Percentiles rank a stretch among this genome's conserved stretches.
phyloP scores from a whole-genome alignment of 768 basidiomycete species.

The Cystofilobasidium capitatum region DNA sequence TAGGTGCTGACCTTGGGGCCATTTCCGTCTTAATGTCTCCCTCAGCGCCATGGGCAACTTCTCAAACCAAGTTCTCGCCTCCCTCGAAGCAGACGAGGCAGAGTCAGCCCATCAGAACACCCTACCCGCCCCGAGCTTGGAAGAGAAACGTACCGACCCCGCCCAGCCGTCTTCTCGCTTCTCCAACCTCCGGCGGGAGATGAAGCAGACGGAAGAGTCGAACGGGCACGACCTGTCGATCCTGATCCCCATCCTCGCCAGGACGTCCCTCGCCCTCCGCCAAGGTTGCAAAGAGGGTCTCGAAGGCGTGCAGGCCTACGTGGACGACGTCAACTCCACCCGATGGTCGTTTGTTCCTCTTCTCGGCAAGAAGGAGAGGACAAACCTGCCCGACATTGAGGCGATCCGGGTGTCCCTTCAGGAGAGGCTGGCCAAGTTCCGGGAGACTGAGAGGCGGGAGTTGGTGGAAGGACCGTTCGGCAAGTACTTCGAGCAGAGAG shows the following conservation, averaged over 20 bases:
- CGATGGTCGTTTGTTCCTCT: constrained; percentile 30
- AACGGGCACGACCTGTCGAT: constrained; percentile 32
- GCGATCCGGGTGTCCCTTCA: constrained; percentile 30
- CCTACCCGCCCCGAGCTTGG: background rate
- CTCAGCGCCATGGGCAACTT: constrained; percentile 19
- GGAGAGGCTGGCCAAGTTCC: constrained; percentile 28
- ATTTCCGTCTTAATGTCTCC: background rate
- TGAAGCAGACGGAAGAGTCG: constrained; percentile 26
- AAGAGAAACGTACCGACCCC: background rate
- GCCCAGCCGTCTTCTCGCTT: constrained; percentile 17
- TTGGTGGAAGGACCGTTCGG: constrained; percentile 45
- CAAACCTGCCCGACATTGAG: constrained; percentile 9
- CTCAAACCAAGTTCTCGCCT: background rate
- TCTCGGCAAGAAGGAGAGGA: constrained; percentile 2
- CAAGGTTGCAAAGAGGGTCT: constrained; percentile 29
- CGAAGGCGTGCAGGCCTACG: constrained; percentile 34
- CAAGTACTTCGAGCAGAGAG: constrained; percentile 37
- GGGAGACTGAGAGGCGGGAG: constrained; percentile 36
- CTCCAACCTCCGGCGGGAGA: constrained; percentile 11
- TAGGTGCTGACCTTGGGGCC: constrained; percentile 1
- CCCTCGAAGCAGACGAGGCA: background rate
- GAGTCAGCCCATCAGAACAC: background rate
- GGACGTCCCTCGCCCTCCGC: constrained; percentile 33
- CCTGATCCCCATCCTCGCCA: constrained; percentile 36
- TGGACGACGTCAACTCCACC: constrained; percentile 34